Percentiles rank a stretch among this genome's conserved stretches.
These are phyloP conservation scores for Hysterium pulicare DNA, from an alignment of 2,329 filamentous ascomycete genomes.

Conservation along the genomic window DNA sequence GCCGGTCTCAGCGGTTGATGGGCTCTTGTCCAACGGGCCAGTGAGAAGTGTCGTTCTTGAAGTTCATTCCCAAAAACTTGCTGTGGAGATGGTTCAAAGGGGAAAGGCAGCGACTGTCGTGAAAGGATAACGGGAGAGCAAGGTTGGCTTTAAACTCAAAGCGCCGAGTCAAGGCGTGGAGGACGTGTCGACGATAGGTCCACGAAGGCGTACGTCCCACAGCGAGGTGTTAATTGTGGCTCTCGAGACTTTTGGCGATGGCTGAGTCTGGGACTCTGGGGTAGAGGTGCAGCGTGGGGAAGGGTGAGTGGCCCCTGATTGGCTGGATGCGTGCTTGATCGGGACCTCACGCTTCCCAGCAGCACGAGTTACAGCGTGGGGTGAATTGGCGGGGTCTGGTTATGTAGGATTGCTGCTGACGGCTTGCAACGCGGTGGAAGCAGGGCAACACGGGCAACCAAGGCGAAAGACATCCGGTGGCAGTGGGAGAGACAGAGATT, in stretches of 20 bases:
- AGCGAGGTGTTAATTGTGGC: conserved; percentile 14
- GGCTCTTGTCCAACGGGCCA: conserved; percentile 47
- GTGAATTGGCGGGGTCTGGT: conserved; percentile 3
- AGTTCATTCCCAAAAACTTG: conserved; percentile 36
- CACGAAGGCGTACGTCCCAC: conserved; percentile 9
- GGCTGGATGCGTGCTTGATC: conserved; percentile 18
- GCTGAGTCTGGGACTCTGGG: conserved; percentile 21
- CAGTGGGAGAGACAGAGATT: not conserved
- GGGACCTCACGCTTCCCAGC: conserved; percentile 18
- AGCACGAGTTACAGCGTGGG: conserved; percentile 24
- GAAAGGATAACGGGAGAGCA: conserved; percentile 10
- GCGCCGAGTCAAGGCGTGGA: not conserved
- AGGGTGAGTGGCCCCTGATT: conserved; percentile 21
- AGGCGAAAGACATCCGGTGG: conserved; percentile 2
- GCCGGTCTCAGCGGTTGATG: conserved; percentile 38
- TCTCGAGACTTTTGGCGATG: conserved; percentile 9
- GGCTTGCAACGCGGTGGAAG: not conserved
- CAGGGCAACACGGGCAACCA: conserved; percentile 2
- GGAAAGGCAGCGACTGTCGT: conserved; percentile 5
- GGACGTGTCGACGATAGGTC: conserved; percentile 14
- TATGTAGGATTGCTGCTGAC: conserved; percentile 15
- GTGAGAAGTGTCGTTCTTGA: conserved; percentile 40
- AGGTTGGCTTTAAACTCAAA: conserved; percentile 9
- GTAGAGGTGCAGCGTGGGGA: conserved; percentile 30
- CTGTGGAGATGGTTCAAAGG: conserved; percentile 1